A percentile compares a stretch with the other conserved stretches of the same genome.
Evolutionary conservation across 108 stramenopile species (phyloP).

Genomic region (Cyclotella sp.): DNA sequence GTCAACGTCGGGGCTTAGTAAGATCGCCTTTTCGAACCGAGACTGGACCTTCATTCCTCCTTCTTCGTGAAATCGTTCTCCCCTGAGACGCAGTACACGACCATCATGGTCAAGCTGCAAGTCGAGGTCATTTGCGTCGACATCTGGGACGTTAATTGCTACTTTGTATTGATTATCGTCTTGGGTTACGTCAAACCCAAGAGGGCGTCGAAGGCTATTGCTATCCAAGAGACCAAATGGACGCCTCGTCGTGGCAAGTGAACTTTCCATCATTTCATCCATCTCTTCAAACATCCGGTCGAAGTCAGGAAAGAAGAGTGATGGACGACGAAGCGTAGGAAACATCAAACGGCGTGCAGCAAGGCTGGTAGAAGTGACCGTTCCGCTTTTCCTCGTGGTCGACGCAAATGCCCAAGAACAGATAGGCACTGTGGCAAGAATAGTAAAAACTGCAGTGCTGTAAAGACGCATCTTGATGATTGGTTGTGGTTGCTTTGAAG

Average conservation of each 20-base stretch:
- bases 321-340: constrained; percentile 20
- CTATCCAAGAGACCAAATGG: constrained; percentile 17
- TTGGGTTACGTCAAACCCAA: constrained; percentile 39
- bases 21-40: constrained; percentile 45
- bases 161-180: constrained; percentile 42
- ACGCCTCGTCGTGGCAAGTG: constrained; percentile 15
- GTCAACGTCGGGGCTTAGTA: constrained; percentile 38
- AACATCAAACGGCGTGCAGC: constrained; percentile 19
- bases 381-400: not conserved
- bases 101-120: constrained; percentile 47
- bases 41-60: constrained; percentile 39
- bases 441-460: not conserved
- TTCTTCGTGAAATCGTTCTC: constrained; percentile 32
- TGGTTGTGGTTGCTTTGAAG: not conserved
- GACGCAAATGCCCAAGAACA: not conserved
- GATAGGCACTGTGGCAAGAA: not conserved
- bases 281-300: constrained; percentile 45
- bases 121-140: constrained; percentile 41
- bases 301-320: constrained; percentile 29
- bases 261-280: constrained; percentile 31
- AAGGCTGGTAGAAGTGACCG: constrained; percentile 21
- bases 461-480: not conserved
- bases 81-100: constrained; percentile 46
- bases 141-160: constrained; percentile 38
- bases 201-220: constrained; percentile 6